These are phyloP conservation scores for Coemansia sp. DNA, from an alignment of 192 early-diverging fungal species.

Conservation along the genomic window DNA sequence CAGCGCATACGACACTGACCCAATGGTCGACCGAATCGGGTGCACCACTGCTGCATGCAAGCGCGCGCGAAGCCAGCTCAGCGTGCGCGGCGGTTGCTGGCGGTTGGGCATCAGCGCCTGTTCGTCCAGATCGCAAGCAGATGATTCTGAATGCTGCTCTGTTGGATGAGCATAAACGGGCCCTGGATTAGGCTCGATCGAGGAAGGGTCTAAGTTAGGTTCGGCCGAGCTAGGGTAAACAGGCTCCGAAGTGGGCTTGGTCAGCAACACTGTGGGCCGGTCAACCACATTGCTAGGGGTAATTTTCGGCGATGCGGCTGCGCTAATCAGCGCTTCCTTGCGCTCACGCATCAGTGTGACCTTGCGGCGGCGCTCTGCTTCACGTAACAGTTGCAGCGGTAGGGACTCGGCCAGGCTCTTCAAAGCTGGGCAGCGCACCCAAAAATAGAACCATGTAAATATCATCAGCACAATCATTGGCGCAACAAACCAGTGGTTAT, in stretches of 20 bases:
- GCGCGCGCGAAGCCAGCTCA: not conserved
- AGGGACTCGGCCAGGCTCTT: conserved; percentile 23
- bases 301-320: not conserved
- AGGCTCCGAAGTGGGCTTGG: not conserved
- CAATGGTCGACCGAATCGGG: conserved; percentile 18
- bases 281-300: not conserved
- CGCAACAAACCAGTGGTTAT: conserved; percentile 49
- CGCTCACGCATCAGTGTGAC: conserved; percentile 12
- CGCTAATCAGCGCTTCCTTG: conserved; percentile 2
- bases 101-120: conserved; percentile 20
- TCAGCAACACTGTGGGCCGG: not conserved
- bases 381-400: conserved; percentile 50
- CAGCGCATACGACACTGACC: conserved; percentile 22
- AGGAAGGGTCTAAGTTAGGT: not conserved
- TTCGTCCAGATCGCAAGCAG: conserved; percentile 1
- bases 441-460: conserved; percentile 49
- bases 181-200: too few species aligned
- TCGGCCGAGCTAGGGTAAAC: not conserved
- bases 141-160: not conserved
- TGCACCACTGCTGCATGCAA: conserved; percentile 15
- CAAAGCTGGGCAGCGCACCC: conserved; percentile 33
- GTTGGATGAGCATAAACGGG: not conserved
- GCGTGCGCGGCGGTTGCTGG: conserved; percentile 6
- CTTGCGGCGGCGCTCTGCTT: conserved; percentile 43
- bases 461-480: conserved; percentile 49